Conservation (phyloP, 306 rosid species). For the Prunus armeniaca region DNA sequence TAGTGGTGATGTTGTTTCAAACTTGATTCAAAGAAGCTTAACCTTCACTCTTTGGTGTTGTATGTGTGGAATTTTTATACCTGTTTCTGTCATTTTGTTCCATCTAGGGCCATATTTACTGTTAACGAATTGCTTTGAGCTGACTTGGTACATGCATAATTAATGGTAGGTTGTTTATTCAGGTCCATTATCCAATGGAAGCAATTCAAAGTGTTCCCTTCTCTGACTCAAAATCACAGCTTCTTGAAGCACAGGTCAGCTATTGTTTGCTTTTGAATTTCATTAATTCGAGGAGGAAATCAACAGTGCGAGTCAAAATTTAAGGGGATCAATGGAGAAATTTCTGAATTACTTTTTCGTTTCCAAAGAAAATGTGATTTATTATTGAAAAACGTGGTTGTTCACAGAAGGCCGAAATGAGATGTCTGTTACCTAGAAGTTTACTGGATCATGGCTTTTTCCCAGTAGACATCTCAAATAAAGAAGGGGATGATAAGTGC, state of each 20-base stretch:
- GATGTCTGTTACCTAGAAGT: conserved; percentile 78
- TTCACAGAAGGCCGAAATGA: conserved; percentile 84
- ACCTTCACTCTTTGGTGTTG: neutral
- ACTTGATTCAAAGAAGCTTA: neutral
- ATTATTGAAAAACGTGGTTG: conserved; percentile 7
- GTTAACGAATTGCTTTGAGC: neutral
- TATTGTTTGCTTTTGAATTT: conserved; percentile 15
- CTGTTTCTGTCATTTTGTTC: conserved; percentile 1
- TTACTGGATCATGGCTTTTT: conserved; percentile 76
- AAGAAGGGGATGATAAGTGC: conserved; percentile 34
- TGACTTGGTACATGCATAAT: conserved; percentile 10
- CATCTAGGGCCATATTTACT: neutral
- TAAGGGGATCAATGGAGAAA: neutral
- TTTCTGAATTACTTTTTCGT: neutral
- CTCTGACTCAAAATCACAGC: conserved; percentile 70
- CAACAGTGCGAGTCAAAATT: neutral
- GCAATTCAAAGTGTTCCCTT: conserved; percentile 58
- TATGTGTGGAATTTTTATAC: neutral
- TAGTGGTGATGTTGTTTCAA: conserved; percentile 1
- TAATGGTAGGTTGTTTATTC: conserved; percentile 20
- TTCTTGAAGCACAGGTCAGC: conserved; percentile 85
- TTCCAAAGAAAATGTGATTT: neutral
- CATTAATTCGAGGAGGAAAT: neutral
- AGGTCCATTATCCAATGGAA: conserved; percentile 91
- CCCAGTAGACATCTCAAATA: conserved; percentile 32